These are phyloP conservation scores for Begonia loranthoides DNA, from an alignment of 306 rosid species.

Conservation along the genomic window DNA sequence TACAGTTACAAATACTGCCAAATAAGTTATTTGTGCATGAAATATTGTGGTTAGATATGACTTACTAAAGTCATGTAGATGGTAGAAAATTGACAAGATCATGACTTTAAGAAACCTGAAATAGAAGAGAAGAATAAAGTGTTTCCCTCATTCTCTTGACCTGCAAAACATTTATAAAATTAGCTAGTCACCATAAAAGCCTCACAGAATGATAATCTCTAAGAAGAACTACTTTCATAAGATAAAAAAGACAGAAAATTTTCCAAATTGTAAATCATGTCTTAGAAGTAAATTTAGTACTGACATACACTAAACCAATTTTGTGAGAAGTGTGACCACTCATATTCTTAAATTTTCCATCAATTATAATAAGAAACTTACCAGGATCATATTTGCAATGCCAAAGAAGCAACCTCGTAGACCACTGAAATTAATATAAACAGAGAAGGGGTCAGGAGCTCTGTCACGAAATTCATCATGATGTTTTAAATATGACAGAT, in stretches of 20 bases:
- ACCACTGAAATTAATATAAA: conserved; percentile 61
- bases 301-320: no score
- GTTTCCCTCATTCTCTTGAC: conserved; percentile 95
- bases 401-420: conserved; percentile 85
- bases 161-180: conserved; percentile 30
- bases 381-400: conserved; percentile 90
- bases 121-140: conserved; percentile 74
- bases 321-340: no score
- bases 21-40: conserved; percentile 26
- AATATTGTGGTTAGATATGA: conserved; percentile 4
- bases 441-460: conserved; percentile 16
- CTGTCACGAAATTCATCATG: conserved; percentile 5
- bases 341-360: neutral
- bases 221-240: neutral
- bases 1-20: conserved; percentile 38
- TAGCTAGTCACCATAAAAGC: conserved; percentile 9
- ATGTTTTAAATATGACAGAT: conserved; percentile 4
- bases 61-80: conserved; percentile 5
- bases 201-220: neutral
- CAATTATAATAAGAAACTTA: conserved; percentile 27
- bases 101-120: conserved; percentile 48
- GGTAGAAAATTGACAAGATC: neutral
- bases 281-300: no score
- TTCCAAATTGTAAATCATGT: neutral
- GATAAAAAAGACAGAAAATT: neutral